Evolutionary conservation across 2,329 filamentous ascomycete genomes (phyloP).

Genomic region (Trichoderma sp.): DNA sequence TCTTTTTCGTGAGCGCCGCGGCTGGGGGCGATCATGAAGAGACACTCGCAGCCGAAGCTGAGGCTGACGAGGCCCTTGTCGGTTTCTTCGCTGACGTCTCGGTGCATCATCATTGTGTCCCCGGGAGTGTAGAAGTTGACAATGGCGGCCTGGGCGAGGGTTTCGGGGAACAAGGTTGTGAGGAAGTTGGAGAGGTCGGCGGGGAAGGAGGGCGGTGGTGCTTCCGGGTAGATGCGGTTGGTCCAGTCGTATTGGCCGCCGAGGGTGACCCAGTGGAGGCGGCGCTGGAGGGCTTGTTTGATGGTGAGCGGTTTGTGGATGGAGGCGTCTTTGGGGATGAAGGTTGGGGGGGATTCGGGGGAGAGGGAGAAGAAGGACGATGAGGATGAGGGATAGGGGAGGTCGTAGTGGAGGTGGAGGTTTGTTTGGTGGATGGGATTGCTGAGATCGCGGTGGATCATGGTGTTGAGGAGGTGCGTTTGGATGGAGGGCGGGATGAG

Average conservation of each 20-base stretch:
- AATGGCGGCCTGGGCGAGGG: constrained; percentile 83
- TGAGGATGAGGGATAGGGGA: constrained; percentile 56
- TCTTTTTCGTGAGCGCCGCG: constrained; percentile 20
- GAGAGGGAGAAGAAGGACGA: constrained; percentile 55
- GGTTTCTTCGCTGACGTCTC: constrained; percentile 87
- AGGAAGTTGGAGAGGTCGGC: constrained; percentile 69
- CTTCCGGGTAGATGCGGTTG: constrained; percentile 73
- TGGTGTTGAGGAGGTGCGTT: constrained; percentile 65
- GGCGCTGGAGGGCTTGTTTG: constrained; percentile 71
- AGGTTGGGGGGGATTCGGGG: constrained; percentile 55
- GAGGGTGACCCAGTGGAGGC: constrained; percentile 90
- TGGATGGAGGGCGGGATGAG: constrained; percentile 73
- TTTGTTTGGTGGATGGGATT: constrained; percentile 80
- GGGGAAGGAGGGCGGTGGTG: constrained; percentile 72
- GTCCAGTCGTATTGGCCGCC: constrained; percentile 98
- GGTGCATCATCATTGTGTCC: constrained; percentile 88
- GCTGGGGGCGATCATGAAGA: constrained; percentile 80
- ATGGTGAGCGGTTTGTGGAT: constrained; percentile 76
- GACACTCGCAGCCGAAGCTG: constrained; percentile 84
- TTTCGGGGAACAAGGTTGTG: constrained; percentile 70
- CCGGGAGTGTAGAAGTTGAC: constrained; percentile 90
- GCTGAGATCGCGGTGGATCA: constrained; percentile 77
- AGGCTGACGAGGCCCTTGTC: constrained; percentile 79
- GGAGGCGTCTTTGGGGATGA: constrained; percentile 67
- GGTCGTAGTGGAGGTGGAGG: constrained; percentile 77